Evolutionary conservation across 2,329 filamentous ascomycete genomes (phyloP).

Genomic region (Thelonectria discophora): DNA sequence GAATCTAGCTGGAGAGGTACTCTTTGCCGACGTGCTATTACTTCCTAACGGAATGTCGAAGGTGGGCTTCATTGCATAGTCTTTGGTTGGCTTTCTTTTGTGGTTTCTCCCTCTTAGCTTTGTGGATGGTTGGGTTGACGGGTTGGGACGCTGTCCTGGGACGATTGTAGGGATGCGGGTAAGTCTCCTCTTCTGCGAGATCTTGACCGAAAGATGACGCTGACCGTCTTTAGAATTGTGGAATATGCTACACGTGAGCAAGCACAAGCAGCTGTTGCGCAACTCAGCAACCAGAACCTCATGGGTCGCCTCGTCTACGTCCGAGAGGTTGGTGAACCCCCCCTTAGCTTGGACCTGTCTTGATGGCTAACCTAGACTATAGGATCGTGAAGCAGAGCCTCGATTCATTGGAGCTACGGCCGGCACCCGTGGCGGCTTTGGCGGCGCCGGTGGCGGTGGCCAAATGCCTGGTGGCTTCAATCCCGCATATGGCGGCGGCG

Average conservation of each 20-base stretch:
- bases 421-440: conserved; percentile 69
- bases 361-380: background rate
- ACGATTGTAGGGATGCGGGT: conserved; percentile 99
- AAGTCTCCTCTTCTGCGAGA: conserved; percentile 58
- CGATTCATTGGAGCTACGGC: conserved; percentile 85
- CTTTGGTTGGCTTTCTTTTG: conserved; percentile 84
- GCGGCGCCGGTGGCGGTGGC: conserved; percentile 53
- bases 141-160: conserved; percentile 89
- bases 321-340: conserved; percentile 75
- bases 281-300: conserved; percentile 98
- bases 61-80: conserved; percentile 95
- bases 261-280: conserved; percentile 96
- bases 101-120: conserved; percentile 69
- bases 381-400: conserved; percentile 98
- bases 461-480: conserved; percentile 62
- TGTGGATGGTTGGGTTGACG: conserved; percentile 99
- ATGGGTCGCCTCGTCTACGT: conserved; percentile 99
- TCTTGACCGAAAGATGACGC: conserved; percentile 18
- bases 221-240: conserved; percentile 80
- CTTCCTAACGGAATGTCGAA: conserved; percentile 99
- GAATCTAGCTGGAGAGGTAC: conserved; percentile 89
- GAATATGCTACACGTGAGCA: conserved; percentile 99
- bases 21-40: conserved; percentile 98
- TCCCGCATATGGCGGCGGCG: conserved; percentile 61
- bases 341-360: too few relatives aligned